Base-by-base conservation (phyloP, 1,284 basidiomycete genomes). In the Pulveroboletus sp. region DNA sequence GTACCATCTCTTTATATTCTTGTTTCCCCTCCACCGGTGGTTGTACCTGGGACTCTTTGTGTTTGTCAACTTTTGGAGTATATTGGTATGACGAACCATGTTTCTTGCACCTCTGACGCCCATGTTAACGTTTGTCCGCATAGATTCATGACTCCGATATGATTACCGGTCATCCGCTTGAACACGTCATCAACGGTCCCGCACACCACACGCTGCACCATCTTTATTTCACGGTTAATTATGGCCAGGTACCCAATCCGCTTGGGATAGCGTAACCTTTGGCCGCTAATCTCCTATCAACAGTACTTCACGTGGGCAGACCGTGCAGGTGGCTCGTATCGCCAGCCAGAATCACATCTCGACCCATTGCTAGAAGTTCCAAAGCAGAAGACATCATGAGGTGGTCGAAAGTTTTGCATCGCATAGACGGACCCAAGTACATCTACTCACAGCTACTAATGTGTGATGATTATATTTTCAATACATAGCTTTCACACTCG, bases 61-160 rank as follows among this genome's bases (percentile, higher is more conserved):
- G 43, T 81, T 91, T 55, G 91, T 98, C 67, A 97, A 96, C 77
- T 82, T 90, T 68, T 97, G 95, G 95, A 87, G 79, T 56, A 95
- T 98, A 73, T 81, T 96, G 60, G 91, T 92, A 67, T 39, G 75
- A 52, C 17, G 29, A n/a, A 43, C 9, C 18, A n/a, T 36, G 11
- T 20, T 49, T 18, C 28, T 15, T 42, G 43, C 29, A n/a, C 38
- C 44, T 43, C 44, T 48, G 29, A 51, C 38, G 49, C 17, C 50
- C 28, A 57, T 59, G 44, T 31, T 47, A 25, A 58, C 35, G 10
- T 64, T 20, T 24, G 40, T 2, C 29, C 12, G 15, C 1, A 15
- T 20, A 92, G 91, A 99, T 99, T 66, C 96, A 99, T 74, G 96
- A 99, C 74, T 96, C 93, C n/a, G 97, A 99, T 78, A 98, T 99